Base-by-base conservation (phyloP, 345 rosid genomes). In the Stellera chamaejasme region DNA sequence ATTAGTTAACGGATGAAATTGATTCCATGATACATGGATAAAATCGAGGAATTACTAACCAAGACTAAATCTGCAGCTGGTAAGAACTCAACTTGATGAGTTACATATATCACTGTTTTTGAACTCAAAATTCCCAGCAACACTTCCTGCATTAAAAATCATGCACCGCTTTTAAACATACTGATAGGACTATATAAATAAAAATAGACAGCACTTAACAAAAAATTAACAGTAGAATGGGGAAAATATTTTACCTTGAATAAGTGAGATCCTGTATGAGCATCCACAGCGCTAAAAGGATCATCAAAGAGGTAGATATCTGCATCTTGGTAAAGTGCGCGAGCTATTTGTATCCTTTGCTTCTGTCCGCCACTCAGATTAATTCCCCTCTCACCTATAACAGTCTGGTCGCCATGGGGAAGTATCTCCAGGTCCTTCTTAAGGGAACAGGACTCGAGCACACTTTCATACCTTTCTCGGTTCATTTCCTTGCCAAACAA, bases 241-340 rank as follows among this genome's bases (percentile, higher is more conserved):
- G 4, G 4, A 53, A 32, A 0, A 14, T 5, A 41, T 13, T 48
- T 62, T 62, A 87, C 95, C 85, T 83, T 88, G 52, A 85, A 88
- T 48, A 91, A 75, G 68, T 83, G 91, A 60, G 88, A 78, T 41
- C 90, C 96, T 10, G 96, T 91, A 65, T 85, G 90, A 41, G 92
- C 95, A 79, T 91, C 95, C 47, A 88, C 88, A 10, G 90, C 98
- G 61, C 92, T 91, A 52, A 91, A 91, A 52, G 96, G 96, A 66
- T 91, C 98, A 55, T 91, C 98, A 3, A 91, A 85, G 2, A 88
- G 72, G 54, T 87, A 91, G 58, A 88, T 80, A 74, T 88, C 92
- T 0, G 88, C 82, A 74, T 85, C 95, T 65, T 88, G 95, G 69
- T 91, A 88, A 14, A 91, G 76, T 15, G 96, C 96, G 0, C 95